These are phyloP conservation scores for Aspergillus sclerotialis DNA, from an alignment of 2,329 filamentous ascomycete species.

Conservation along the genomic window DNA sequence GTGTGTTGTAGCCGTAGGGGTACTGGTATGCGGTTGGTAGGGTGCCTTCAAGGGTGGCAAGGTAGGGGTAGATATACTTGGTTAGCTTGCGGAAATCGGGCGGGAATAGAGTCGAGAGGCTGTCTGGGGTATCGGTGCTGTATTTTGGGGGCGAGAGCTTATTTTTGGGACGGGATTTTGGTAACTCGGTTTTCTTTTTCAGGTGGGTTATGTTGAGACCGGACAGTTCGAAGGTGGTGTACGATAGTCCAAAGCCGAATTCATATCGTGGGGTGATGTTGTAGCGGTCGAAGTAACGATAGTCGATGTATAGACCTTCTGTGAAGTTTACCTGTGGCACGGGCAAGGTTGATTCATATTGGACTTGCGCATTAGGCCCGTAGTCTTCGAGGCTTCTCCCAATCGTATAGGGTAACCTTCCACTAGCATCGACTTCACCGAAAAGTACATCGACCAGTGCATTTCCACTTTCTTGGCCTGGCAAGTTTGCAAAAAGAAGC, in stretches of 20 bases:
- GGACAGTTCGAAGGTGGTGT: constrained; percentile 64
- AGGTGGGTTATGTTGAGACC: constrained; percentile 44
- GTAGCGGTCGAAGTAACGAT: constrained; percentile 77
- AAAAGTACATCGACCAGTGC: constrained; percentile 74
- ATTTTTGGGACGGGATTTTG: constrained; percentile 35
- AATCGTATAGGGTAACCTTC: constrained; percentile 83
- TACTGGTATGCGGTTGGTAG: constrained; percentile 41
- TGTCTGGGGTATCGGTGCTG: constrained; percentile 47
- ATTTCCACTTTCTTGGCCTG: constrained; percentile 79
- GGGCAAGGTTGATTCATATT: constrained; percentile 62
- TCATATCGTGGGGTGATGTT: constrained; percentile 69
- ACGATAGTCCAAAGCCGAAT: constrained; percentile 81
- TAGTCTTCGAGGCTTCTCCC: constrained; percentile 69
- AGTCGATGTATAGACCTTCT: constrained; percentile 82
- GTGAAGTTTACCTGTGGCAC: constrained; percentile 75
- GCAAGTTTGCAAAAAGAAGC: constrained; percentile 75
- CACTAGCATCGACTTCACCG: constrained; percentile 68
- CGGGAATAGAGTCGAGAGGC: constrained; percentile 56
- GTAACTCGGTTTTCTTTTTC: constrained; percentile 43
- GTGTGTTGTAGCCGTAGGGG: constrained; percentile 49
- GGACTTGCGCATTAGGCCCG: constrained; percentile 61
- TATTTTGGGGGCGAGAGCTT: constrained; percentile 49
- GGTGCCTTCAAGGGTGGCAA: constrained; percentile 46
- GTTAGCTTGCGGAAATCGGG: constrained; percentile 52
- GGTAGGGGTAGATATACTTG: constrained; percentile 70